Evolutionary conservation across 345 rosid genomes (phyloP).

Genomic region (Combretum micranthum): DNA sequence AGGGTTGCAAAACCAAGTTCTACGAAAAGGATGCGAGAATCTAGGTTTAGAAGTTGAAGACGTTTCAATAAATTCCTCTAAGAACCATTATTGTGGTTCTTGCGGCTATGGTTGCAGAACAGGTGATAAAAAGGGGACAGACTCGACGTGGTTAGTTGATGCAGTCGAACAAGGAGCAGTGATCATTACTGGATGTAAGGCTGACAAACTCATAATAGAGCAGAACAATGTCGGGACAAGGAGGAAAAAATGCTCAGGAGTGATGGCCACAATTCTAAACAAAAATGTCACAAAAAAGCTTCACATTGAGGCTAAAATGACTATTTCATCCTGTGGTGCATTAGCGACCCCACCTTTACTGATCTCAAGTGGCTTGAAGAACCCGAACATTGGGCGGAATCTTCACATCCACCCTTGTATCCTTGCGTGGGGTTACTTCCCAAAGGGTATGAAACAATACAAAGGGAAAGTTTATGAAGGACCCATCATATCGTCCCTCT

Average conservation of each 20-base stretch:
- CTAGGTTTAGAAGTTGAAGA: conserved; percentile 5
- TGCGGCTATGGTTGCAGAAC: conserved; percentile 10
- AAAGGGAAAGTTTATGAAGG: conserved; percentile 11
- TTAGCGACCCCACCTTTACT: conserved; percentile 6
- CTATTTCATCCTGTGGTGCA: conserved; percentile 2
- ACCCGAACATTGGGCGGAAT: conserved; percentile 13
- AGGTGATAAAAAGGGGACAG: conserved; percentile 11
- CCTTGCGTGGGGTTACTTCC: conserved; percentile 13
- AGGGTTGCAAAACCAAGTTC: conserved; percentile 15
- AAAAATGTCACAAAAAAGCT: background rate
- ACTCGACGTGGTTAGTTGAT: conserved; percentile 13
- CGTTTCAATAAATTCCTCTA: conserved; percentile 7
- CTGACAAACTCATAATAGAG: conserved; percentile 3
- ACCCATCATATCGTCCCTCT: conserved; percentile 13
- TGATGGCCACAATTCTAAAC: conserved; percentile 1
- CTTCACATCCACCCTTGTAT: conserved; percentile 14
- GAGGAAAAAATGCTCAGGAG: conserved; percentile 7
- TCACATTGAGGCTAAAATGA: conserved; percentile 12
- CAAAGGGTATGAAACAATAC: conserved; percentile 3
- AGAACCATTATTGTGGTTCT: conserved; percentile 12
- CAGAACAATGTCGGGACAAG: background rate
- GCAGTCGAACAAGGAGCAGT: conserved; percentile 11
- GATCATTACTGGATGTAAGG: conserved; percentile 13
- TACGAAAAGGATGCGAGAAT: conserved; percentile 9
- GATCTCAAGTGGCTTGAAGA: conserved; percentile 14